Evolutionary conservation across 352 stramenopile species (phyloP), one percentile per base, ranked within the genome.

Genomic region (Pythium chondricola): DNA sequence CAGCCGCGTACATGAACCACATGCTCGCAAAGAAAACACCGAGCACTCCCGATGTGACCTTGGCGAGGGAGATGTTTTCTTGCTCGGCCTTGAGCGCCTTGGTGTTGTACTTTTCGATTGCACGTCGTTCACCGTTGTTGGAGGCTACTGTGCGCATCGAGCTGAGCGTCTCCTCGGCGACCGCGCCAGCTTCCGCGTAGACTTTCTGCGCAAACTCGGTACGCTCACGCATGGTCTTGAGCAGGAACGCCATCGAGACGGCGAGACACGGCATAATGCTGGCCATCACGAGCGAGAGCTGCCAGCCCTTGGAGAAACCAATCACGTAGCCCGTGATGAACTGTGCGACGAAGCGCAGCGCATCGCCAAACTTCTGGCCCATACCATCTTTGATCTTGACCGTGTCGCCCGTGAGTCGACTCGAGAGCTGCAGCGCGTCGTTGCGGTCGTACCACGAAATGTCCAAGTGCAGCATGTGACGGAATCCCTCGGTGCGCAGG

Each of bases 81-180:
- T 47, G 32, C 26, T 74, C 56, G 3, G 51, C 64, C 13, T 60
- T 58, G 3, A 52, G 18, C 6, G 64, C 53, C 26, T 68, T 70
- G 9, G 32, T 13, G 25, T 48, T 55, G 47, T 70, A 70, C 43
- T 67, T 52, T 0, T 48, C 32, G 39, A 71, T 58, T 3, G 58
- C 62, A 1, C 51, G 52, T 29, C 55, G 38, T 31, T 70, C 57
- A n/a, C 48, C 58, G 30, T 68, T 68, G 35, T 68, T 52, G 2
- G 61, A 69, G 2, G 48, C 55, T 17, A 74, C 58, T 0, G 65
- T 74, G 17, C 66, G 66, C 24, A 75, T 75, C 4, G 50, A 39
- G 3, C 58, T 41, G 25, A 75, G 56, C 14, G 62, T 72, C 30
- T 75, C 66, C 37, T 75, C 62, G 3, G 63, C 66, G 11, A 75